Conservation (phyloP, 2,329 filamentous ascomycete species). For the Xylaria sp. region DNA sequence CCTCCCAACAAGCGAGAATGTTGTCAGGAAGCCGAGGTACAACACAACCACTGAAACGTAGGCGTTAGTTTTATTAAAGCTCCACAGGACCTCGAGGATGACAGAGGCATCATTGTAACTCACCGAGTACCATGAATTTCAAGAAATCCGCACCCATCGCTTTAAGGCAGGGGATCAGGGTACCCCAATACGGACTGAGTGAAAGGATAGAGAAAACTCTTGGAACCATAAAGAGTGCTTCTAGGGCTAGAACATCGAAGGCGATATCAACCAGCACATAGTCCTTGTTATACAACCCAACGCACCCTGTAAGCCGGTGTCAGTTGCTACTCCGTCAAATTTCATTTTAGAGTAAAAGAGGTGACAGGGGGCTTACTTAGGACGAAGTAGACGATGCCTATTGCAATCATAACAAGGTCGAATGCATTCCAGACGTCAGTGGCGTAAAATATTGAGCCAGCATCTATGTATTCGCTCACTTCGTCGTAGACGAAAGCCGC, state of each 20-base stretch:
- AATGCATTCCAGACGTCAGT: constrained; percentile 85
- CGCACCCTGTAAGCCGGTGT: constrained; percentile 61
- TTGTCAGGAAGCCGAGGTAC: constrained; percentile 90
- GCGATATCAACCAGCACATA: constrained; percentile 76
- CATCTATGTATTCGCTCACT: constrained; percentile 84
- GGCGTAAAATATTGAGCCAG: constrained; percentile 86
- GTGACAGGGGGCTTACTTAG: constrained; percentile 66
- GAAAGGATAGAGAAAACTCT: constrained; percentile 88
- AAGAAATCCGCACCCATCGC: constrained; percentile 93
- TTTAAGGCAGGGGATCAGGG: constrained; percentile 87
- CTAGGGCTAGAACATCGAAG: constrained; percentile 89
- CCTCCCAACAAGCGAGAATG: constrained; percentile 81
- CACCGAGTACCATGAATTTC: constrained; percentile 79
- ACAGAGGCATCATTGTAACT: constrained; percentile 59
- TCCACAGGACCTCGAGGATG: not conserved
- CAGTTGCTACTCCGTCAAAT: constrained; percentile 29
- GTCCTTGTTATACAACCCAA: constrained; percentile 72
- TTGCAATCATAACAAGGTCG: constrained; percentile 78
- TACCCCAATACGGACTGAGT: constrained; percentile 90
- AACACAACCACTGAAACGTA: constrained; percentile 52
- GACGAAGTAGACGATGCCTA: constrained; percentile 76
- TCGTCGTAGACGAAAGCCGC: constrained; percentile 90
- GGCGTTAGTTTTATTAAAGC: constrained; percentile 18
- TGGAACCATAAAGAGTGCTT: constrained; percentile 90
- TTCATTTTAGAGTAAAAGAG: not conserved